A percentile compares a stretch with the other conserved stretches of the same genome.
Conservation (phyloP, 306 rosid species). For the Sechiopsis laciniata region DNA sequence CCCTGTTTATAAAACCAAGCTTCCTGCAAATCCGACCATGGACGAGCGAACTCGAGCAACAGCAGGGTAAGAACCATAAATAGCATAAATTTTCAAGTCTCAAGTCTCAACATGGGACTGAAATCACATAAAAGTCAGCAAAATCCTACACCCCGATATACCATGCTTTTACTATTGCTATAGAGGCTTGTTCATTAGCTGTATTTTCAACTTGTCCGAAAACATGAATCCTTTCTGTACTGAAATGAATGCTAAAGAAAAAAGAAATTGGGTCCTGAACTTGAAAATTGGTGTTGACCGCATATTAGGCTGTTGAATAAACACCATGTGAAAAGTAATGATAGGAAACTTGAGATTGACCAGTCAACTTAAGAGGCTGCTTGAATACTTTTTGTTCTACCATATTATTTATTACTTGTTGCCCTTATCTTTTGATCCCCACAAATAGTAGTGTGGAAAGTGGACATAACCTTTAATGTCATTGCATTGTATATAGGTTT, state of each 20-base stretch:
- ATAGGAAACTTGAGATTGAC: neutral
- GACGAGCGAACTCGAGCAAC: conserved; percentile 18
- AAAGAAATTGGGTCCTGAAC: neutral
- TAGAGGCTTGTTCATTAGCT: neutral
- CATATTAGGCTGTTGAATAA: neutral
- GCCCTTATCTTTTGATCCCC: neutral
- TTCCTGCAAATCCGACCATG: conserved; percentile 18
- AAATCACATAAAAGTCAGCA: neutral
- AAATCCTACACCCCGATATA: neutral
- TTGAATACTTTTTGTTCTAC: neutral
- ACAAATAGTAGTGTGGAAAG: neutral
- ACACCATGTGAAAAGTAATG: neutral
- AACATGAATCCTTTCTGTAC: neutral
- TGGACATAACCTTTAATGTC: neutral
- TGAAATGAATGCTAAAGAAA: neutral
- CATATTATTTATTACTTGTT: neutral
- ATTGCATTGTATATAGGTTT: neutral
- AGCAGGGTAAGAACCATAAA: conserved; percentile 7
- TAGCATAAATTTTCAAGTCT: neutral
- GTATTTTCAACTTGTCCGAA: neutral
- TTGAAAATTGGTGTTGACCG: neutral
- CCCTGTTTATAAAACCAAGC: conserved; percentile 19
- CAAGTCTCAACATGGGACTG: neutral
- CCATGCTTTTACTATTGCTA: neutral
- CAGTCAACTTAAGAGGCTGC: neutral